phyloP scores from a whole-genome alignment of 1,139 yeast species.

The Nakaseomyces delphensis region DNA sequence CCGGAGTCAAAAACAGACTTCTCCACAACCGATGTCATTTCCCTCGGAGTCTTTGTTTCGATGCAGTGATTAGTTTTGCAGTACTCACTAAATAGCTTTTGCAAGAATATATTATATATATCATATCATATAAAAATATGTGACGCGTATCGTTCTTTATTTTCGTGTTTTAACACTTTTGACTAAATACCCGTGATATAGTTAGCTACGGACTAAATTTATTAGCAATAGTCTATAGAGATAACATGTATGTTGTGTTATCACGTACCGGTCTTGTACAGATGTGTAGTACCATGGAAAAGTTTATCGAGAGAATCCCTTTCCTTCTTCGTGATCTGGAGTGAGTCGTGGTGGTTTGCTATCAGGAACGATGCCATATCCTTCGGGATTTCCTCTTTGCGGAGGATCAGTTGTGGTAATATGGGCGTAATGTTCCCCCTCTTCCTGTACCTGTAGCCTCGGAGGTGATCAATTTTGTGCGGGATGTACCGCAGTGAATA shows the following conservation, averaged over 20 bases:
- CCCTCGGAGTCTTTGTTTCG: too few relatives aligned
- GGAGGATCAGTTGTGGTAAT: neutral
- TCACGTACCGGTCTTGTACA: too few relatives aligned
- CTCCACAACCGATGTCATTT: constrained; percentile 11
- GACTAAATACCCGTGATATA: too few relatives aligned
- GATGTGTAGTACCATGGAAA: neutral
- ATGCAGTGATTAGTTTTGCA: too few relatives aligned
- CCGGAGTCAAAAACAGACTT: constrained; percentile 28
- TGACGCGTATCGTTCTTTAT: too few relatives aligned
- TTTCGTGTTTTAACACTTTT: too few relatives aligned
- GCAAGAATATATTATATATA: too few relatives aligned
- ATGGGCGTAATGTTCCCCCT: neutral
- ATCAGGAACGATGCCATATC: neutral
- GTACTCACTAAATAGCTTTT: too few relatives aligned
- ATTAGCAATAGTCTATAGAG: too few relatives aligned
- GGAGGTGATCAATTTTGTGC: neutral
- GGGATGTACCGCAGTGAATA: neutral
- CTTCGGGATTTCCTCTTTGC: neutral
- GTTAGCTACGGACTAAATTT: too few relatives aligned
- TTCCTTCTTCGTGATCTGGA: neutral
- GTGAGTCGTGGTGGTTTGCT: neutral
- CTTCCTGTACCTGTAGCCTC: neutral
- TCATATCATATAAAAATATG: too few relatives aligned
- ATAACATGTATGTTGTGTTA: too few relatives aligned
- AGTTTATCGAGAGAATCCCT: neutral